Base-by-base conservation (phyloP, 805 yeast species). In the Lipomyces orientalis region DNA sequence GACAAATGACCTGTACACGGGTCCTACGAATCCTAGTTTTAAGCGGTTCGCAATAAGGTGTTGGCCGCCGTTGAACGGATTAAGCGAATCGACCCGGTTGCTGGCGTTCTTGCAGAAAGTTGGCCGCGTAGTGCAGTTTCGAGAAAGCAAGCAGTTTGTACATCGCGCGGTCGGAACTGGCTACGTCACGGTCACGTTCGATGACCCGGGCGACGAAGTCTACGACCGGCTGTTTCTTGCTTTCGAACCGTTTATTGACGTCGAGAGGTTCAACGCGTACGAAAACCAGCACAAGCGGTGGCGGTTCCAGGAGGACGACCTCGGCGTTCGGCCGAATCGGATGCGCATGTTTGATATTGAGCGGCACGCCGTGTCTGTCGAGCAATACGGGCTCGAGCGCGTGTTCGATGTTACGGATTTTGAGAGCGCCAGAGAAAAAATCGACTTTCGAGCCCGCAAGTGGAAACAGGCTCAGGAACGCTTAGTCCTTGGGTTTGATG, bases 171-270 rank as follows among this genome's bases (percentile, higher is more conserved):
- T 19, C 56, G 22, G 37, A 43, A 51, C 22, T 7, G 34, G 29
- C n/a, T 46, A 35, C 31, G 7, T 60, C 61, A 22, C 39, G 29
- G 22, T 22, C 34, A 49, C 35, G 33, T 46, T n/a, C 60, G 19
- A 35, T 29, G 34, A 60, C 29, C 60, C 34, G 31, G 52, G 62
- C 34, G 52, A 34, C 31, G 37, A 43, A 49, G 37, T 12, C 14
- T 46, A 31, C 29, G 43, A 55, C 39, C 31, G 34, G 43, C 58
- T 22, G 16, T n/a, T 34, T 19, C 25, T 35, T 16, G 43, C 60
- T 16, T 31, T 52, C 34, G 55, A 52, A 10, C 55, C 55, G n/a
- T 52, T 25, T 19, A 52, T 52, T 16, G 55, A 52, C 33, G n/a
- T 52, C 34, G 55, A 52, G n/a, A 12, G 9, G n/a, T 52, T 25